Base-by-base conservation (phyloP, 2,329 filamentous ascomycete species). In the Sporothrix pseudoabietina region DNA sequence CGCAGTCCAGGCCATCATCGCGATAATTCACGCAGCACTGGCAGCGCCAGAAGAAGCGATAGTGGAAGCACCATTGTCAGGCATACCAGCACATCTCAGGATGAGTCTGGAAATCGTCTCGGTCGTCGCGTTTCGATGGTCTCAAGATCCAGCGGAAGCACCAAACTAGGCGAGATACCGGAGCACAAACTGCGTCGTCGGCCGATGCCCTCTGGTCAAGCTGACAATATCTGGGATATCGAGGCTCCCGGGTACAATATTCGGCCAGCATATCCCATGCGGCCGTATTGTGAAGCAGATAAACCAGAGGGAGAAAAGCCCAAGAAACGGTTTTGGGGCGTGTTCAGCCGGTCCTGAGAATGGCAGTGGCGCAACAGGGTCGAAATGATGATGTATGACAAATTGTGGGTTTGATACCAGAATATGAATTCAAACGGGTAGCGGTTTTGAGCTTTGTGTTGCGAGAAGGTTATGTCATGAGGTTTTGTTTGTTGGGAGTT, bases 131-230 rank as follows among this genome's bases (percentile, higher is more conserved):
- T 80, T n/a, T 82, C 81, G 2, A 74, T 80, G 10, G 65, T 78
- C 32, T 79, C 80, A 0, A 78, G 78, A 49, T 77, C 79, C 0
- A 79, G 79, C 0, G 79, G 77, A 71, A 82, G 80, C 77, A 82
- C 80, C n/a, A 78, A 77, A 72, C 77, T 82, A 6, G 80, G 80
- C 9, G 79, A 81, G 63, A 80, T 82, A 4, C 80, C 80, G 0
- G 77, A 80, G 65, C 76, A 77, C 35, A 80, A 78, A 55, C 78
- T 77, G 78, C 76, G 76, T 7, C 59, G 54, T 16, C 68, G 54
- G 61, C n/a, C 35, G 16, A 26, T 8, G 5, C 39, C 59, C 0
- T 55, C 52, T 0, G 35, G 32, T 4, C n/a, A 5, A 22, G 19
- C 2, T 4, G 55, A 61, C 9, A 19, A 66, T 8, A 54, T 61